phyloP scores from a whole-genome alignment of 257 asterid species.

The Nicotiana attenuata region DNA sequence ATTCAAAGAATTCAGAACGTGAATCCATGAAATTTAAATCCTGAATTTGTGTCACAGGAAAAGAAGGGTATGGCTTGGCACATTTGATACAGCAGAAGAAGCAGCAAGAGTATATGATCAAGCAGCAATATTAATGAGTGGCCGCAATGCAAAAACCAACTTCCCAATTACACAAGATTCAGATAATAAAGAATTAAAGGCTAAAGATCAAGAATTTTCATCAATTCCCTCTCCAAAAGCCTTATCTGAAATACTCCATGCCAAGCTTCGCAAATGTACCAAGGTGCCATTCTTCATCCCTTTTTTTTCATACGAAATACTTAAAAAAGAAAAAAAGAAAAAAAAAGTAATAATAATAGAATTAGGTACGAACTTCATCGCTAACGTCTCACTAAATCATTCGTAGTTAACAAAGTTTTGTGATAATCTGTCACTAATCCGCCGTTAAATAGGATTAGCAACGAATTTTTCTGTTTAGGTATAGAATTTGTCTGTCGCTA shows the following conservation, averaged over 20 bases:
- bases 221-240: conserved; percentile 21
- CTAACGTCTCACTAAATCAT: no score
- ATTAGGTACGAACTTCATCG: no score
- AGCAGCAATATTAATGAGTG: conserved; percentile 78
- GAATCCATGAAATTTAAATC: no score
- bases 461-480: no score
- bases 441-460: no score
- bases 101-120: conserved; percentile 80
- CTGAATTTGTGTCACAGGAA: conserved; percentile 32
- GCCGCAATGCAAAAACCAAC: conserved; percentile 69
- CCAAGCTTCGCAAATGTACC: conserved; percentile 70
- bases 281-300: conserved; percentile 18
- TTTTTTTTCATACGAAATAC: no score
- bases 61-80: conserved; percentile 84
- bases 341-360: no score
- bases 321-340: no score
- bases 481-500: no score
- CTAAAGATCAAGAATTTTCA: not conserved
- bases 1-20: no score
- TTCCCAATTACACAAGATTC: conserved; percentile 44
- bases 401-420: no score
- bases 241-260: conserved; percentile 59
- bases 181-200: conserved; percentile 15
- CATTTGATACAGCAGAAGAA: conserved; percentile 83
- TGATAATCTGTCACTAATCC: no score